A percentile compares a stretch with the other conserved stretches of the same genome.
Evolutionary conservation across 768 basidiomycete genomes (phyloP).

Genomic region (Pulveroboletus sp.): DNA sequence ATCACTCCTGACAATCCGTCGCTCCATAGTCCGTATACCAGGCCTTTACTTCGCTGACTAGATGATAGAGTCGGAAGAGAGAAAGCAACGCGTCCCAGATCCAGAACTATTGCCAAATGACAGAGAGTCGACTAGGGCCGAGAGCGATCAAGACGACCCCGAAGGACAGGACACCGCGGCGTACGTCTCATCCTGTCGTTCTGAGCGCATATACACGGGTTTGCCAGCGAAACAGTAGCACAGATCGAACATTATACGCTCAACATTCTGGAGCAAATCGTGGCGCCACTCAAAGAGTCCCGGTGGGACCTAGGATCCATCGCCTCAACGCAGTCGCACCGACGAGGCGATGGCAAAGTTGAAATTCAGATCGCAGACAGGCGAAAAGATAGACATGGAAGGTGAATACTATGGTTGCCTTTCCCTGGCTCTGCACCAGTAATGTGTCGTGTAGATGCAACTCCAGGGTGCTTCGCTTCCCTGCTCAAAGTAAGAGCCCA

Average conservation of each 20-base stretch:
- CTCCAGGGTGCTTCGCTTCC: slow-evolving; percentile 33
- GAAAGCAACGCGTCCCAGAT: neutral
- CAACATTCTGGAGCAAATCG: slow-evolving; percentile 31
- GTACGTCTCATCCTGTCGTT: slow-evolving; percentile 3
- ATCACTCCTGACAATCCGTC: neutral
- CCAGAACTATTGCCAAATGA: neutral
- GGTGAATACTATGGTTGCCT: slow-evolving; percentile 21
- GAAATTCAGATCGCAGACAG: slow-evolving; percentile 35
- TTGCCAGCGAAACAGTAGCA: slow-evolving; percentile 21
- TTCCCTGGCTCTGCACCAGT: neutral
- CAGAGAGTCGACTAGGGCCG: neutral
- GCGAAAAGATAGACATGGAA: slow-evolving; percentile 26
- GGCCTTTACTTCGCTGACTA: neutral
- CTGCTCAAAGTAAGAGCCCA: slow-evolving; percentile 30
- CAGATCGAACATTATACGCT: slow-evolving; percentile 29
- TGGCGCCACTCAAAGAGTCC: slow-evolving; percentile 10
- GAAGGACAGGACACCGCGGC: neutral
- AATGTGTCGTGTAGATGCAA: slow-evolving; percentile 5
- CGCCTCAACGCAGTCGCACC: slow-evolving; percentile 1
- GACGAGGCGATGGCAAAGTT: slow-evolving; percentile 20
- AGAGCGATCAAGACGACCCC: slow-evolving; percentile 12
- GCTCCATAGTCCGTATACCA: neutral
- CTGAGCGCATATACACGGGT: slow-evolving; percentile 2
- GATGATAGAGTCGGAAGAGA: slow-evolving; percentile 1
- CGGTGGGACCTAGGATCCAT: neutral